These are phyloP conservation scores for Phyllosticta citribraziliensis DNA, from an alignment of 2,329 filamentous ascomycete species.

Conservation along the genomic window DNA sequence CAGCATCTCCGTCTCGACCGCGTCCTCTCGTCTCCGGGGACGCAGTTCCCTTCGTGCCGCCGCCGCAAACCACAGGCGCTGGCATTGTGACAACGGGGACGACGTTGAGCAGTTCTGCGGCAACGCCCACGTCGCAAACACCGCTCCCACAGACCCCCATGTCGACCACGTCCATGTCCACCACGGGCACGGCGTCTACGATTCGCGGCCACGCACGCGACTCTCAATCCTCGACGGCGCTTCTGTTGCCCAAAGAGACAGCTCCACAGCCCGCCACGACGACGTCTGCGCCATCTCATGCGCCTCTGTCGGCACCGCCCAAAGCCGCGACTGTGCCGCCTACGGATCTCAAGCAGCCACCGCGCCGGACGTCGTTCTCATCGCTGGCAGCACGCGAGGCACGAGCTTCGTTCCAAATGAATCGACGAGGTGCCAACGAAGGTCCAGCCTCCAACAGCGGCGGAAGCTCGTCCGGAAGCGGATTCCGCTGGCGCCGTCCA, in stretches of 20 bases:
- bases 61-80: background rate
- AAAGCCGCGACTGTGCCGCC: background rate
- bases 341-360: background rate
- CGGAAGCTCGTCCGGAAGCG: background rate
- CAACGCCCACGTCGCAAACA: background rate
- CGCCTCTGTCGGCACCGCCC: background rate
- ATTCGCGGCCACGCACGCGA: background rate
- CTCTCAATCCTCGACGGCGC: background rate
- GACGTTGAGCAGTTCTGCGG: background rate
- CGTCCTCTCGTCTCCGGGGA: background rate
- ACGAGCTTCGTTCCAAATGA: background rate
- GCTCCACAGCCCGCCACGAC: background rate
- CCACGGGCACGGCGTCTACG: background rate
- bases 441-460: background rate
- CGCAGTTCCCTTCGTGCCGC: background rate
- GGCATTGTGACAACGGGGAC: background rate
- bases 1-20: background rate
- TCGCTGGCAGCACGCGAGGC: background rate
- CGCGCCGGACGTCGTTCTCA: background rate
- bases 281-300: background rate
- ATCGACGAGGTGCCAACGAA: background rate
- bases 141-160: background rate
- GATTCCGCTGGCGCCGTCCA: conserved; percentile 1
- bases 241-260: background rate
- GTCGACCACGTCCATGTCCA: background rate